Base-by-base conservation (phyloP, 352 stramenopile species). In the Peronospora destructor region DNA sequence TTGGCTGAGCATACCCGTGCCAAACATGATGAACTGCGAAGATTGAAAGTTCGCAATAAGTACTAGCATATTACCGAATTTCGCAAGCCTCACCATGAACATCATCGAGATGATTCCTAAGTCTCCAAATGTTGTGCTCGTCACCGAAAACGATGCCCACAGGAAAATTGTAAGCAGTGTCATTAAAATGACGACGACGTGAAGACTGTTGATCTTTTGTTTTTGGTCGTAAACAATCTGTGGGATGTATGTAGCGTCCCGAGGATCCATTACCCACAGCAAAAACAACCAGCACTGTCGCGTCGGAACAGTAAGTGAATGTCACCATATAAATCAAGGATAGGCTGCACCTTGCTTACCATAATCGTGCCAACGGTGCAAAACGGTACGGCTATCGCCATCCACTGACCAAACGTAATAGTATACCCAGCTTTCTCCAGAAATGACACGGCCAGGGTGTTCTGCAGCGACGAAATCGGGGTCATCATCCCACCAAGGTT, bases 401-500 rank as follows among this genome's bases (percentile, higher is more conserved):
- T 95, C 88, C 88, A 97, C 41, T 90, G 59, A 43, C 87, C 87
- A 61, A 97, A 97, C 4, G 85, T 92, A 44, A 96, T 74, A 36
- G 55, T 83, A 54, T 91, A 93, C 10, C 84, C 84, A 33, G 81
- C 81, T 48, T 94, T 94, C 46, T 94, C 81, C 40, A 94, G 44
- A 43, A 89, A 94, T 8, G 81, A 91, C 33, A 91, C 80, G 0
- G 84, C 84, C 14, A 94, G 60, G 1, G 81, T 91, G 56, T 94
- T 94, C 44, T 97, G 88, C 19, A 97, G 62, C 45, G 84, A 95
- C 34, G 88, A 88, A 59, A 97, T 97, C 0, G 88, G 88, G 13
- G 88, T 96, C 80, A 97, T 94, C 88, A 97, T 97, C 25, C 87
- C 88, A 26, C 88, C 87, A 13, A 97, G 65, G 54, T 97, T 97